These are phyloP conservation scores for Isoetes taiwanensis DNA, from an alignment of 75 land plant genomes.

Conservation along the genomic window DNA sequence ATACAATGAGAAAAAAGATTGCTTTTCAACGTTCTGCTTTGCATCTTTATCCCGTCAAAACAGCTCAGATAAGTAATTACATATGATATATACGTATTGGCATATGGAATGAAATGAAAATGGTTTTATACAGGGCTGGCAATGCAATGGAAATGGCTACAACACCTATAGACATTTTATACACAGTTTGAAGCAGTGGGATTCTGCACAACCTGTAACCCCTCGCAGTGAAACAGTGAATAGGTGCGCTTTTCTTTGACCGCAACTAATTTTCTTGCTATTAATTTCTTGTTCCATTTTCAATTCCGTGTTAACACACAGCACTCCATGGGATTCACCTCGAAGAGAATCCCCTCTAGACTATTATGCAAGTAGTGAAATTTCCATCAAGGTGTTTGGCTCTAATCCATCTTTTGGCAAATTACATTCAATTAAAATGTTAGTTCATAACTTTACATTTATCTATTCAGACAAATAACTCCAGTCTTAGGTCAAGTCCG, in stretches of 20 bases:
- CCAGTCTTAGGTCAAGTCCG: not conserved
- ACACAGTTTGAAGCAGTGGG: conserved; percentile 44
- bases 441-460: not conserved
- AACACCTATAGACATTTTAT: conserved; percentile 67
- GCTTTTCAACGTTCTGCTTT: not conserved
- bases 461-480: not conserved
- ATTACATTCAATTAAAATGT: not conserved
- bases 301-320: no score
- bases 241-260: no score
- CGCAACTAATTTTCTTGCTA: no score
- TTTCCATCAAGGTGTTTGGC: not conserved
- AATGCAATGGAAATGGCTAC: conserved; percentile 82
- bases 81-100: not conserved
- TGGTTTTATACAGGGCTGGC: conserved; percentile 53
- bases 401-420: no score
- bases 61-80: not conserved
- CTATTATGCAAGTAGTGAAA: not conserved
- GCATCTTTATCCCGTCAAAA: not conserved
- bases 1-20: not conserved
- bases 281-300: no score
- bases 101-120: not conserved
- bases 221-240: conserved; percentile 38
- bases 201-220: conserved; percentile 33
- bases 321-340: no score
- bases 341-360: no score